phyloP scores from a whole-genome alignment of 768 basidiomycete genomes.

The Tricholoma bakamatsutake region DNA sequence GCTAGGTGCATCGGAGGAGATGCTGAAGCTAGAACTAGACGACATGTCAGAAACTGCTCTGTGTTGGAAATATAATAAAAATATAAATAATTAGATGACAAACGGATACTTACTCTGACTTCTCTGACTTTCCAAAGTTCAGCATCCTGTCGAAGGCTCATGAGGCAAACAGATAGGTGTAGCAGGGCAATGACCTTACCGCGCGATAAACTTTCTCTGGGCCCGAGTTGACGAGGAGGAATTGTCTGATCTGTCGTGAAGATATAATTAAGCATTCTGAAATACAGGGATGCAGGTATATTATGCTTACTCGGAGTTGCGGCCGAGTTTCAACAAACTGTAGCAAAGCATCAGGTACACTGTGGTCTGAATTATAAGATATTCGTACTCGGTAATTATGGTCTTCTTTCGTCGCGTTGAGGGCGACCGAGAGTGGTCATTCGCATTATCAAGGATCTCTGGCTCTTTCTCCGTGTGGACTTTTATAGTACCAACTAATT shows the following conservation, averaged over 20 bases:
- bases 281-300: not conserved
- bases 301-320: not conserved
- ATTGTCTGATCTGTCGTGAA: not conserved
- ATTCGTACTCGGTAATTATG: not conserved
- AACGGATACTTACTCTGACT: not conserved
- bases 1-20: not conserved
- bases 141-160: not conserved
- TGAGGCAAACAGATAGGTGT: not conserved
- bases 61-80: not conserved
- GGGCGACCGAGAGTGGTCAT: not conserved
- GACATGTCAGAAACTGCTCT: not conserved
- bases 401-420: not conserved
- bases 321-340: not conserved
- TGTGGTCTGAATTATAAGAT: not conserved
- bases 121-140: not conserved
- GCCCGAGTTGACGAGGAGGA: not conserved
- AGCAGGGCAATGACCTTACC: not conserved
- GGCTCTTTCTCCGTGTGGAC: not conserved
- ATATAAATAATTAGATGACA: not conserved
- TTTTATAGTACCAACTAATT: not conserved
- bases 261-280: not conserved
- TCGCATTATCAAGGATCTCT: not conserved
- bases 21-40: not conserved
- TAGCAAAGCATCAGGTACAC: not conserved
- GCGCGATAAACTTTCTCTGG: not conserved